phyloP scores from a whole-genome alignment of 352 stramenopile species.

The Phytophthora idaei region DNA sequence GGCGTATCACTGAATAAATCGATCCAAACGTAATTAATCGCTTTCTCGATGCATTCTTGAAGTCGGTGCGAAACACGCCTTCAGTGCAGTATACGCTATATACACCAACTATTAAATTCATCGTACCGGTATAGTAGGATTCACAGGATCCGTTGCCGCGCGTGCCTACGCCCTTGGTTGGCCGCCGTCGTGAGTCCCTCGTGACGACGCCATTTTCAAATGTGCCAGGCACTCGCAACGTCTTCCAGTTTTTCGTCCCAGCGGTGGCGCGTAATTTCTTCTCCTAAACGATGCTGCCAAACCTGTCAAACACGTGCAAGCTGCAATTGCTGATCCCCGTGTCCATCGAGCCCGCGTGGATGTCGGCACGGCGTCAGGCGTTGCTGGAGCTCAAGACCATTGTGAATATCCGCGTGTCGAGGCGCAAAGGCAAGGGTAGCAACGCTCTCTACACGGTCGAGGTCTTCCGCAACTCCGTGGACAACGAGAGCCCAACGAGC shows the following conservation, averaged over 20 bases:
- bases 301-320: constrained; percentile 34
- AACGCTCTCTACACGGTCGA: constrained; percentile 34
- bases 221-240: constrained; percentile 23
- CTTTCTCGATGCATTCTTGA: not conserved
- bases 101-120: too few species aligned
- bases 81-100: constrained; percentile 7
- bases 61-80: not conserved
- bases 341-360: constrained; percentile 31
- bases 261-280: constrained; percentile 14
- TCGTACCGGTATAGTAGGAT: too few species aligned
- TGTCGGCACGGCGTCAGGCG: constrained; percentile 25
- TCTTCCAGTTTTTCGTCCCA: constrained; percentile 10
- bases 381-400: constrained; percentile 37
- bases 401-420: constrained; percentile 27
- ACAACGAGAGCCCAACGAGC: constrained; percentile 20
- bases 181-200: too few species aligned
- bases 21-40: not conserved
- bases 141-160: not conserved
- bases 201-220: constrained; percentile 21
- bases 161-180: constrained; percentile 10
- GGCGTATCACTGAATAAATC: not conserved
- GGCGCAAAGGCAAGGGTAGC: constrained; percentile 15
- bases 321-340: constrained; percentile 38
- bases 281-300: constrained; percentile 24
- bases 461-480: constrained; percentile 25